A percentile compares a stretch with the other conserved stretches of the same genome.
Conservation (phyloP, 257 asterid species). For the Plantago elongata region DNA sequence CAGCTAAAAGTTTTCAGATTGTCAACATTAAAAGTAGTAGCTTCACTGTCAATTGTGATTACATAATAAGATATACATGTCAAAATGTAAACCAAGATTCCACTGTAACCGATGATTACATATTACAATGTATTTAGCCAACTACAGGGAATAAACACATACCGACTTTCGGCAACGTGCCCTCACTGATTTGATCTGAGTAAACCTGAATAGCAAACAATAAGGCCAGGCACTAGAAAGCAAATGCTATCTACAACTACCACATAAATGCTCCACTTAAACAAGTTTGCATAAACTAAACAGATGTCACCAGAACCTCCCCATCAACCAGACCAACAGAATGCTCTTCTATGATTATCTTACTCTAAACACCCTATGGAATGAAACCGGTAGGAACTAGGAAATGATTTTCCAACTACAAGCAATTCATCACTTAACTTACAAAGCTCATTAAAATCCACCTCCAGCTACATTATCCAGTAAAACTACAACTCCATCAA, state of each 20-base stretch:
- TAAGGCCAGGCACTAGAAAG: neutral
- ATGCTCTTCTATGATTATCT: no score
- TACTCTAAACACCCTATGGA: no score
- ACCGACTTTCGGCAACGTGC: slow-evolving; percentile 54
- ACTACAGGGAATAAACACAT: slow-evolving; percentile 21
- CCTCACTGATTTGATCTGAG: slow-evolving; percentile 57
- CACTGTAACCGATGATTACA: neutral
- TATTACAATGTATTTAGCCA: neutral
- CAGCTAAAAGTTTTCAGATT: no score
- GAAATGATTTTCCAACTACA: no score
- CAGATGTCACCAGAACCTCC: no score
- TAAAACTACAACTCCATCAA: no score
- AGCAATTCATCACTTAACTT: no score
- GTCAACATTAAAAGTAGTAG: no score
- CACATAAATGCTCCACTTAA: neutral
- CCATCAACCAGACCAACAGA: no score
- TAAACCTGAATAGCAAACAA: slow-evolving; percentile 46
- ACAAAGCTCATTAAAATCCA: no score
- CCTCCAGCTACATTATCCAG: no score
- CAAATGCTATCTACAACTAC: neutral
- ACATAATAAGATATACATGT: neutral
- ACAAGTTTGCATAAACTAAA: neutral
- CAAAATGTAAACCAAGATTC: neutral
- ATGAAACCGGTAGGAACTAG: no score
- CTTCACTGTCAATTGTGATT: slow-evolving; percentile 3